Base-by-base conservation (phyloP, 257 asterid genomes). In the Mitragyna speciosa region DNA sequence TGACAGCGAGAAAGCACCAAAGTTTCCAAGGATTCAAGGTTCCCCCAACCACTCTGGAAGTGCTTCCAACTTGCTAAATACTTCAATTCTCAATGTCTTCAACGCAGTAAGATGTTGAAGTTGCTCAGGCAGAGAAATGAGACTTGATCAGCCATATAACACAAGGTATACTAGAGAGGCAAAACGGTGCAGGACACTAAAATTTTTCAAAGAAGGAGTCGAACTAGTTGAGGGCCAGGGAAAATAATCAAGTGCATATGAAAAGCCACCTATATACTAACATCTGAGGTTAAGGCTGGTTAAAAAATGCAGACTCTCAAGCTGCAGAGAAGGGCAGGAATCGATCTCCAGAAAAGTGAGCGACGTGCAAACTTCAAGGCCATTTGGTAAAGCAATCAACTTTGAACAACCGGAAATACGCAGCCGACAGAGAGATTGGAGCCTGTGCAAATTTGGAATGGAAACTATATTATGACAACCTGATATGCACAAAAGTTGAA, bases 51-150 rank as follows among this genome's bases (percentile, higher is more conserved):
- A 56, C 26, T 22, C 63, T 56, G 26, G 26, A 20, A 56, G 63
- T 56, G n/a, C 24, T 56, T 56, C 63, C 63, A 56, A 20, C 26
- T 24, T 26, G 19, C 20, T 56, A 56, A 56, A 56, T 17, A 16
- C 63, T 24, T 56, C 26, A 56, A 56, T 56, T 20, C 26, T 56
- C 63, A 81, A 43, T 15, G 1, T 4, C 9, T 49, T 81, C 68
- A 76, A 45, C 30, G 78, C 14, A 49, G 79, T 49, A 36, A 81
- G 68, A 12, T 51, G 56, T 51, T 51, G 56, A 51, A 51, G 17
- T 51, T 51, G 56, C 24, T 22, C 24, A 2, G 10, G 41, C 41
- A 36, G 41, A 36, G 63, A 52, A 52, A 17, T 52, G 59, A 52
- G 59, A 12, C 59, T 52, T 52, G 59, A 19, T 19, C 22, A 15